Evolutionary conservation across 805 yeast genomes (phyloP).

Genomic region (Gaillardinia entomophila): DNA sequence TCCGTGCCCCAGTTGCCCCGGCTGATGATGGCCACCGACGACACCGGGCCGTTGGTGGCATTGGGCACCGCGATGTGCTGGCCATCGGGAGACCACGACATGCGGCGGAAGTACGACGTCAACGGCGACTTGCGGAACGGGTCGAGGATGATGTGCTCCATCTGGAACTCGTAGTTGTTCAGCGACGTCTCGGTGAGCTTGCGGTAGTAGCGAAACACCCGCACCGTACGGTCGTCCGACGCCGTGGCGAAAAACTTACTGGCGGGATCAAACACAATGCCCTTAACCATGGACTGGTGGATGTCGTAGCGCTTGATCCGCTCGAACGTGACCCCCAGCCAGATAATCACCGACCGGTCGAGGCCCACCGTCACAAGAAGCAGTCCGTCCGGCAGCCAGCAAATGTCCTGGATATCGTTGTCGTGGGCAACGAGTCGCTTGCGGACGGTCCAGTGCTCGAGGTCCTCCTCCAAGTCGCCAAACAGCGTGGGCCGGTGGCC

Average conservation of each 20-base stretch:
- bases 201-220: conserved; percentile 80
- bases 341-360: conserved; percentile 85
- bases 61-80: conserved; percentile 82
- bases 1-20: conserved; percentile 79
- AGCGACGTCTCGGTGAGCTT: conserved; percentile 40
- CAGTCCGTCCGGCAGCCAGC: conserved; percentile 95
- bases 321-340: conserved; percentile 93
- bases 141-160: conserved; percentile 75
- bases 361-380: conserved; percentile 90
- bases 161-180: conserved; percentile 71
- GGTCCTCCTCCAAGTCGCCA: conserved; percentile 65
- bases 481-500: conserved; percentile 52
- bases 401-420: conserved; percentile 94
- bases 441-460: conserved; percentile 92
- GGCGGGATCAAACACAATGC: conserved; percentile 97
- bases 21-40: conserved; percentile 65
- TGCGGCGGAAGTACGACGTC: conserved; percentile 81
- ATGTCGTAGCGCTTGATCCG: conserved; percentile 83
- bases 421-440: conserved; percentile 94
- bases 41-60: conserved; percentile 78
- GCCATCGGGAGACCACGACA: conserved; percentile 91
- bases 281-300: conserved; percentile 93
- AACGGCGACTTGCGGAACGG: conserved; percentile 89
- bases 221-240: conserved; percentile 88
- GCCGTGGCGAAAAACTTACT: conserved; percentile 96